Evolutionary conservation across 441 rosid genomes (phyloP), one percentile per base, ranked within the genome.

Genomic region (Hura crepitans): DNA sequence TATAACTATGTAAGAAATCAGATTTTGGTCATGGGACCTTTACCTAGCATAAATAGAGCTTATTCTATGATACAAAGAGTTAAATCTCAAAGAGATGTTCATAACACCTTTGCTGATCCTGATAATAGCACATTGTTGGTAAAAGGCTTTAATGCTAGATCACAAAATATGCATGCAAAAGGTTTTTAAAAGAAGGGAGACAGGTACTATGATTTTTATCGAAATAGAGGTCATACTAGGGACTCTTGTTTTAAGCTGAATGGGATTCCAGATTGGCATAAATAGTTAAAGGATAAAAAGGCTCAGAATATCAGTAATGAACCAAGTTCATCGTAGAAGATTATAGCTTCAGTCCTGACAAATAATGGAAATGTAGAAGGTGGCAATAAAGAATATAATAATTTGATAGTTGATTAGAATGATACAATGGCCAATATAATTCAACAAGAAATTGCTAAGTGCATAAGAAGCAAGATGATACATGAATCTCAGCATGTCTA

Each of bases 171-270:
- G n/a, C n/a, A n/a, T n/a, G n/a, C n/a, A n/a, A n/a, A n/a, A n/a
- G n/a, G n/a, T n/a, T n/a, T n/a, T n/a, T n/a, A 4, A 5, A 20
- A 5, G 0, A 50, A 50, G 20, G 23, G 18, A 1, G 6, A n/a
- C 3, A 18, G 2, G 6, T 0, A 17, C 5, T 50, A 12, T n/a
- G 8, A 0, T 0, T 5, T 4, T 50, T 50, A 23, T 2, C 18
- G n/a, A 0, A n/a, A 7, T 0, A 0, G 22, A 0, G 25, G 55
- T 0, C 27, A 50, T 4, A 2, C 2, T 0, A 50, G 2, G 7
- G 55, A 50, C 0, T 0, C 7, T 6, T 50, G 55, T n/a, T 50
- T 50, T 6, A 2, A n/a, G 2, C 6, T n/a, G 5, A 10, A 50
- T 17, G 12, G 55, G n/a, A 0, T 18, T 0, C 55, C 10, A 0